These are phyloP conservation scores for Ramalina peruviana DNA, from an alignment of 495 filamentous ascomycete species.

Conservation along the genomic window DNA sequence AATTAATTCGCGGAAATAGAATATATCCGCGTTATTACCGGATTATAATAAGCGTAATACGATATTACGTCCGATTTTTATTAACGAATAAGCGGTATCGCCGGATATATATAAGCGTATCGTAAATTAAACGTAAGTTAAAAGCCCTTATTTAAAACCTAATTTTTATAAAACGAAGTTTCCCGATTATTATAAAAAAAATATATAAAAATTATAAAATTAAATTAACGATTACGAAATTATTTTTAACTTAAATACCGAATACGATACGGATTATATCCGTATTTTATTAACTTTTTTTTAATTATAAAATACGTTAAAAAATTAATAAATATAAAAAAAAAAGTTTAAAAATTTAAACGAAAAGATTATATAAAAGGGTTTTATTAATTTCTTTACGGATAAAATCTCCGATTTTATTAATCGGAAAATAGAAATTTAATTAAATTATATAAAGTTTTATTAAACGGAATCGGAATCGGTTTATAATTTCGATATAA, in stretches of 20 bases:
- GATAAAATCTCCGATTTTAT: too few relatives aligned
- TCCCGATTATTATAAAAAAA: too few relatives aligned
- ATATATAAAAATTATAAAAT: neutral
- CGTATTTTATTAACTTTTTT: neutral
- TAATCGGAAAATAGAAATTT: too few relatives aligned
- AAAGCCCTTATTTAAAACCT: neutral
- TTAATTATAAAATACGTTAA: neutral
- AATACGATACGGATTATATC: neutral
- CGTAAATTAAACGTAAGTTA: neutral
- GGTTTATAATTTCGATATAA: neutral
- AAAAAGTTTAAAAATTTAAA: too few relatives aligned
- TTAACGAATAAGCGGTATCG: neutral
- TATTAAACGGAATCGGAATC: neutral
- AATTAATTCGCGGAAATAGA: neutral
- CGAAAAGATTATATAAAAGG: too few relatives aligned
- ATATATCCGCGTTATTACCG: too few relatives aligned
- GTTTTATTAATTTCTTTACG: too few relatives aligned
- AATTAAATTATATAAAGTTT: neutral
- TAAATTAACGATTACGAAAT: neutral
- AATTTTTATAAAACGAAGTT: too few relatives aligned
- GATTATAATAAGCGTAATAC: too few relatives aligned
- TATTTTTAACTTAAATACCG: neutral
- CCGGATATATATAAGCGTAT: neutral
- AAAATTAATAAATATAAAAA: too few relatives aligned
- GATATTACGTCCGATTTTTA: neutral